Base-by-base conservation (phyloP, 768 basidiomycete genomes). In the Obba rivulosa region DNA sequence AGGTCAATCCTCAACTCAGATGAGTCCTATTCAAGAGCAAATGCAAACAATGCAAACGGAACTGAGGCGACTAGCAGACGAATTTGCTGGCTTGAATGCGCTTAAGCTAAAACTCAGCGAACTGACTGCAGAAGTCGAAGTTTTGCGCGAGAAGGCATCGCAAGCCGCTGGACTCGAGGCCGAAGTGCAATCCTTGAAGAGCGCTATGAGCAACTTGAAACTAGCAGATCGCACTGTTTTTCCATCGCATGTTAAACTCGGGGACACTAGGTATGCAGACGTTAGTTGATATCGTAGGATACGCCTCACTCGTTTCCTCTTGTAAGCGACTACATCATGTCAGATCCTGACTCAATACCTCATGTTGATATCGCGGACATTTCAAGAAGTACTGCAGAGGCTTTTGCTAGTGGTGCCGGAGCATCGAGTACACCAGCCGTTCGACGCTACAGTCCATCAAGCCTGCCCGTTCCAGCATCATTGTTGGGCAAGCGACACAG, bases 401-500 rank as follows among this genome's bases (percentile, higher is more conserved):
- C 28, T 7, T 31, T 31, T 31, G 28, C 28, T 13, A 31, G 28
- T 13, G 28, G 28, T 31, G 7, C 13, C 28, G 28, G 28, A 31
- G 28, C 28, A 31, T 31, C 28, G 13, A 31, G 28, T 13, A 31
- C 28, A 31, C 28, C 28, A 13, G 28, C 28, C 28, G 28, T 31
- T 13, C 28, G 28, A 31, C 28, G 28, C 13, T 31, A 7, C 28
- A 31, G 28, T 13, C 28, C 28, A 31, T 75, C 36, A 74, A 71
- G 10, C 60, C 72, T 49, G 64, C 45, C 50, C 1, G 3, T 47
- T 8, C 1, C 75, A 3, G 69, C 72, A 37, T 74, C 66, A 18
- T 68, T 72, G 24, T 71, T 87, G 16, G 85, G 86, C n/a, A 88
- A 87, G 61, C 78, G 83, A 28, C 75, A 71, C 43, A 72, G 85